Evolutionary conservation across 1,284 basidiomycete species (phyloP).

Genomic region (Trichosporon inkin): DNA sequence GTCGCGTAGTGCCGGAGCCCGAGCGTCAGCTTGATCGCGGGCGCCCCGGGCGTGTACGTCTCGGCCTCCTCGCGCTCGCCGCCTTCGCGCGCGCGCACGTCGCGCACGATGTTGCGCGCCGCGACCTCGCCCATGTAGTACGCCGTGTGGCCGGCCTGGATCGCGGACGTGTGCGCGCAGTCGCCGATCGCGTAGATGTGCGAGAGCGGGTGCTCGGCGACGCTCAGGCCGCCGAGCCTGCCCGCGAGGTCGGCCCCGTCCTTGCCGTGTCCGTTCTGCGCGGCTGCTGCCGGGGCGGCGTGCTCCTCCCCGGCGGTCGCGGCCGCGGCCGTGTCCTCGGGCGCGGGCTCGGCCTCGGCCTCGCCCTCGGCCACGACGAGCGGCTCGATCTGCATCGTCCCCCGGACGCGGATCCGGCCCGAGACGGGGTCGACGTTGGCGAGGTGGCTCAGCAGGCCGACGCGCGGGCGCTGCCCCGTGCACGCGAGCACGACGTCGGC

Average conservation of each 20-base stretch:
- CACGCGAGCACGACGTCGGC: constrained; percentile 69
- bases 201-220: constrained; percentile 19
- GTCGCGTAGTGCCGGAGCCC: constrained; percentile 57
- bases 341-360: too few species aligned
- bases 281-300: constrained; percentile 10
- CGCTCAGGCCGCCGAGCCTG: constrained; percentile 7
- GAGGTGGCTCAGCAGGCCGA: constrained; percentile 56
- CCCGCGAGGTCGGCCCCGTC: background rate
- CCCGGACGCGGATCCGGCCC: constrained; percentile 55
- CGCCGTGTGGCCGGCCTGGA: constrained; percentile 64
- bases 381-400: constrained; percentile 56
- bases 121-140: constrained; percentile 57
- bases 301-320: too few species aligned
- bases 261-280: background rate
- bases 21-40: constrained; percentile 67
- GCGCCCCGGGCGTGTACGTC: constrained; percentile 57
- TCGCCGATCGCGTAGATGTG: constrained; percentile 52
- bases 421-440: constrained; percentile 56
- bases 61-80: constrained; percentile 51
- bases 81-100: constrained; percentile 33
- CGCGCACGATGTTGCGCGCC: constrained; percentile 48
- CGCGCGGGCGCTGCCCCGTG: constrained; percentile 71
- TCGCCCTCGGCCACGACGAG: background rate
- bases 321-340: background rate
- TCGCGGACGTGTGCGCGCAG: constrained; percentile 50